A percentile compares a stretch with the other conserved stretches of the same genome.
Conservation (phyloP, 2,329 filamentous ascomycete genomes). For the Calonectria ilicicola region DNA sequence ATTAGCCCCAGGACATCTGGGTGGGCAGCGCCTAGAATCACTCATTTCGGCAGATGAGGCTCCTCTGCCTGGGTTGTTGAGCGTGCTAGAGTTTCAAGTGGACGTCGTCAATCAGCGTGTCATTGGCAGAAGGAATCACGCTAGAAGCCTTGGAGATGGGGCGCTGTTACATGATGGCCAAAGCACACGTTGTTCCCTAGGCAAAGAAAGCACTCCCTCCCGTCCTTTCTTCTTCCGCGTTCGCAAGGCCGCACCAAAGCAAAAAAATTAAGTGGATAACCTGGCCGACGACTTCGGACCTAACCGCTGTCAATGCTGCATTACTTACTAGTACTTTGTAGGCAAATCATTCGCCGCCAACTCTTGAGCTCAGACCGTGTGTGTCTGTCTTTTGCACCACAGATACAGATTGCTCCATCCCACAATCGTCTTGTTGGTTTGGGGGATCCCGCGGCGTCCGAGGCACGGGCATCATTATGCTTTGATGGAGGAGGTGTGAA, state of each 20-base stretch:
- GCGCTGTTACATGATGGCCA: background rate
- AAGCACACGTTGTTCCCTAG: background rate
- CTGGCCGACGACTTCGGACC: background rate
- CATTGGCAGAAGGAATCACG: background rate
- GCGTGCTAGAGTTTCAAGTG: background rate
- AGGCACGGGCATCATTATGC: background rate
- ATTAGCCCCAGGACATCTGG: conserved; percentile 8
- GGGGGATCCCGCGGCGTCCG: background rate
- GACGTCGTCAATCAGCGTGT: background rate
- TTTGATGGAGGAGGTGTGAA: background rate
- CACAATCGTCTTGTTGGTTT: background rate
- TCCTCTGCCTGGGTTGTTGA: background rate
- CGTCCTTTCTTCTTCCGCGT: background rate
- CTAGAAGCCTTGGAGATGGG: background rate
- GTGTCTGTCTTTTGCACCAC: too few species aligned
- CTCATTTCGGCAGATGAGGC: conserved; percentile 8
- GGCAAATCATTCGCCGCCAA: background rate
- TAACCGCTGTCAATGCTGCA: background rate
- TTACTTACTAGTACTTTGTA: background rate
- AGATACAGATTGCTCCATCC: background rate
- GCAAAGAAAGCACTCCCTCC: background rate
- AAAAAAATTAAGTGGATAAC: background rate
- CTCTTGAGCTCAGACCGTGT: background rate
- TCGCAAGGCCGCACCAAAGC: background rate
- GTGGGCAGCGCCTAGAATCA: background rate